These are phyloP conservation scores for Pisolithus sp. DNA, from an alignment of 768 basidiomycete species.

Conservation along the genomic window DNA sequence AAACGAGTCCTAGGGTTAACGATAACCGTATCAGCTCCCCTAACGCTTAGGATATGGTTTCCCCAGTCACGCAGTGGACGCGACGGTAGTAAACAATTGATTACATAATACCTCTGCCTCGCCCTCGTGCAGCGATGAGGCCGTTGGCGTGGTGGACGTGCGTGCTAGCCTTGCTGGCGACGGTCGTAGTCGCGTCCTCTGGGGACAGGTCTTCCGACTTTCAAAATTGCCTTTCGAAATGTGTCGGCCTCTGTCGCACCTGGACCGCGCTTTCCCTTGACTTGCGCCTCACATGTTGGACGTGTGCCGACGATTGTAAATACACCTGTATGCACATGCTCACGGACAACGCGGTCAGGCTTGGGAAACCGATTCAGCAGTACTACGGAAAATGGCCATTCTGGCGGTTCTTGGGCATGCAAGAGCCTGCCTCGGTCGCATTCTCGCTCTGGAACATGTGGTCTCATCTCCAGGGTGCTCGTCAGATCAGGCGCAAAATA, in stretches of 20 bases:
- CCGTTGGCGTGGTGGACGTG: conserved; percentile 5
- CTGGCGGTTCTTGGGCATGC: conserved; percentile 79
- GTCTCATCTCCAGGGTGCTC: conserved; percentile 60
- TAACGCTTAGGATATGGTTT: no score
- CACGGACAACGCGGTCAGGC: conserved; percentile 47
- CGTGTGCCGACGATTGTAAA: conserved; percentile 81
- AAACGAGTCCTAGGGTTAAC: no score
- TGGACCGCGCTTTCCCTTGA: conserved; percentile 41
- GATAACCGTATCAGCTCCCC: no score
- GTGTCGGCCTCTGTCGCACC: conserved; percentile 26
- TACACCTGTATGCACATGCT: conserved; percentile 84
- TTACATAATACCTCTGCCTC: background rate
- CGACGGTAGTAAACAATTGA: background rate
- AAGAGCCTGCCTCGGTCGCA: conserved; percentile 88
- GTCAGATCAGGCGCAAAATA: conserved; percentile 40
- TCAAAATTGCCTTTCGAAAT: conserved; percentile 32
- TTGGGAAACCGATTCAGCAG: conserved; percentile 52
- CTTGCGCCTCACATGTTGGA: conserved; percentile 74
- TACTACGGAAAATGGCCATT: conserved; percentile 99
- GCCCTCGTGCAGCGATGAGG: conserved; percentile 8
- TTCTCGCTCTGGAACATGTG: conserved; percentile 86
- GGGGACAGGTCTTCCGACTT: conserved; percentile 32
- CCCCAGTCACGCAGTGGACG: no score
- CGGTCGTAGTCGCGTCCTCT: conserved; percentile 16
- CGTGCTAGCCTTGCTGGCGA: conserved; percentile 11